Evolutionary conservation across 2,329 filamentous ascomycete species (phyloP).

Genomic region (Gnomoniopsis sp.): DNA sequence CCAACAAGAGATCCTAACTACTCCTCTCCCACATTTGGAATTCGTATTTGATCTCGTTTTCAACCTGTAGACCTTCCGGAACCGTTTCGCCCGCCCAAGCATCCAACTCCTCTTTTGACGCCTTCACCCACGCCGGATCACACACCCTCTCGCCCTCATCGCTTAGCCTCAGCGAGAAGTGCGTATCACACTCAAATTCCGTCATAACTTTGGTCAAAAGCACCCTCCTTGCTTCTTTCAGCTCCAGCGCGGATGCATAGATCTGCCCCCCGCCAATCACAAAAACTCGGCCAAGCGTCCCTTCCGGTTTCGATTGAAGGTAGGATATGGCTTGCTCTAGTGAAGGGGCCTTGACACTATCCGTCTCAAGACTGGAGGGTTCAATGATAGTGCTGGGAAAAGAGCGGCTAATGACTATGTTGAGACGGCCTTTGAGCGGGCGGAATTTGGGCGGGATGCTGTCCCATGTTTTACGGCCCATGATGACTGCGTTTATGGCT

Average conservation of each 20-base stretch:
- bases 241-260: constrained; percentile 67
- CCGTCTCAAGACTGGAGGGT: constrained; percentile 28
- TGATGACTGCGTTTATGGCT: constrained; percentile 74
- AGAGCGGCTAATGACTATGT: constrained; percentile 72
- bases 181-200: constrained; percentile 75
- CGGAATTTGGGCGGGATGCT: constrained; percentile 77
- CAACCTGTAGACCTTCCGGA: constrained; percentile 53
- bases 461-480: constrained; percentile 97
- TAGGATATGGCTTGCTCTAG: constrained; percentile 55
- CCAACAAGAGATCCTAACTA: constrained; percentile 17
- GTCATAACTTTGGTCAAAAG: constrained; percentile 65
- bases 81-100: constrained; percentile 65
- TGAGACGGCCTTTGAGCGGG: constrained; percentile 75
- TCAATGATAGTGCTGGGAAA: constrained; percentile 23
- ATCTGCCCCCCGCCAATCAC: constrained; percentile 89
- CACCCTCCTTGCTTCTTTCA: constrained; percentile 57
- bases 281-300: constrained; percentile 60
- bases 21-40: constrained; percentile 72
- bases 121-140: constrained; percentile 49
- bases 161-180: constrained; percentile 61
- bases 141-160: constrained; percentile 29
- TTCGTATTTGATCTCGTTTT: constrained; percentile 63
- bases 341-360: constrained; percentile 56
- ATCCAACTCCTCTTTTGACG: constrained; percentile 49
- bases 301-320: constrained; percentile 34